A percentile compares a stretch with the other conserved stretches of the same genome.
Conservation (phyloP, 306 rosid species). For the Cicer arietinum region DNA sequence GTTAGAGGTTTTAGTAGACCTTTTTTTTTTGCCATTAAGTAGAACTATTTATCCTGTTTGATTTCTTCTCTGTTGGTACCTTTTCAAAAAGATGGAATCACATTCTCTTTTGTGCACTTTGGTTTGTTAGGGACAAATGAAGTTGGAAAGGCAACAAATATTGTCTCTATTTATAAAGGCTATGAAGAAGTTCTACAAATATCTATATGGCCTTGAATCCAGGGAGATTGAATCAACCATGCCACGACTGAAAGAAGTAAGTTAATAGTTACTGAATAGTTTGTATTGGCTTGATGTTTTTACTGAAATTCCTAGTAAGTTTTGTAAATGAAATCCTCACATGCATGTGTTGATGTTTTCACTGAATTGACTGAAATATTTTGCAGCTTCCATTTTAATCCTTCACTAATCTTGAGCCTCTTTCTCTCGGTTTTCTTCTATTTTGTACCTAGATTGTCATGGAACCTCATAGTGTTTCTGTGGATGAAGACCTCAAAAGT, state of each 20-base stretch:
- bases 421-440: slow-evolving; percentile 10
- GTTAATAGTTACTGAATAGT: slow-evolving; percentile 27
- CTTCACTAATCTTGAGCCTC: slow-evolving; percentile 24
- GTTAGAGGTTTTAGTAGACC: slow-evolving; percentile 28
- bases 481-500: slow-evolving; percentile 78
- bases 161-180: slow-evolving; percentile 82
- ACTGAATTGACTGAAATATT: too few relatives aligned
- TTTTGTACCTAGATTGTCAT: slow-evolving; percentile 58
- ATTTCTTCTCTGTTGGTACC: slow-evolving; percentile 5
- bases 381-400: not conserved
- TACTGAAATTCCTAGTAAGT: not conserved
- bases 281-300: slow-evolving; percentile 34
- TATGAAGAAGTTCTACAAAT: slow-evolving; percentile 76
- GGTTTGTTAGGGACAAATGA: slow-evolving; percentile 66
- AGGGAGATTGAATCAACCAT: slow-evolving; percentile 78
- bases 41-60: slow-evolving; percentile 17
- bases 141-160: slow-evolving; percentile 78
- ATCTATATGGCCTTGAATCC: slow-evolving; percentile 64
- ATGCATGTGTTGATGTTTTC: not conserved
- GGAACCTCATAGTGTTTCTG: slow-evolving; percentile 77
- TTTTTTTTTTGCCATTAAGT: slow-evolving; percentile 9
- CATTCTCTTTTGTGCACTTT: slow-evolving; percentile 29
- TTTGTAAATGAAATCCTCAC: slow-evolving; percentile 31
- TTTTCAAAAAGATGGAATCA: slow-evolving; percentile 29
- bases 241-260: slow-evolving; percentile 83